phyloP scores from a whole-genome alignment of 1,284 basidiomycete species.

The Tilletia indica region DNA sequence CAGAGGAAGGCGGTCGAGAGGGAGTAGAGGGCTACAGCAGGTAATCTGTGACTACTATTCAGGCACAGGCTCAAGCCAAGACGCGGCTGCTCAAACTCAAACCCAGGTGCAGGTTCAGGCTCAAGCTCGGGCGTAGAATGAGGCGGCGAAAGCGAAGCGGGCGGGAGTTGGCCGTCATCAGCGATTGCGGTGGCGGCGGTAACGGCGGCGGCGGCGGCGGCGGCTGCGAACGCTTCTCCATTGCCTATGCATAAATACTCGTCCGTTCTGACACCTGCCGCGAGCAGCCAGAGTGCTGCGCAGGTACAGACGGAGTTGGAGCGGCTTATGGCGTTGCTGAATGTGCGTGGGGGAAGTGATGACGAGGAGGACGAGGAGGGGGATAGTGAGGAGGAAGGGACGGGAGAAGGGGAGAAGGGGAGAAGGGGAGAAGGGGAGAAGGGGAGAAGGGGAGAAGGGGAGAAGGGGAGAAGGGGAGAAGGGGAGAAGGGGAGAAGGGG shows the following conservation, averaged over 20 bases:
- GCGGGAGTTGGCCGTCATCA: too few species aligned
- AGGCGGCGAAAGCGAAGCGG: too few species aligned
- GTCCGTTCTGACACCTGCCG: conserved; percentile 10
- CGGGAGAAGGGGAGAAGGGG: too few species aligned
- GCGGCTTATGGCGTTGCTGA: conserved; percentile 40
- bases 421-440: too few species aligned
- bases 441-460: too few species aligned
- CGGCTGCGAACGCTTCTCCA: not conserved
- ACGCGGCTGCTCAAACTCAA: not conserved
- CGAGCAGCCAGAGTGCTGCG: conserved; percentile 20
- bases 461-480: too few species aligned
- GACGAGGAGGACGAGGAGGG: conserved; percentile 31
- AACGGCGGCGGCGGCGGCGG: conserved; percentile 8
- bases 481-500: too few species aligned
- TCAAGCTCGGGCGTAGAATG: not conserved
- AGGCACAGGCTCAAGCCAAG: not conserved
- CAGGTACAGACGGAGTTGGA: conserved; percentile 40
- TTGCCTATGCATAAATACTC: not conserved
- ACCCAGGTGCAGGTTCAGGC: conserved; percentile 3
- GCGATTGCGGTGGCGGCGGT: not conserved
- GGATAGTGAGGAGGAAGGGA: conserved; percentile 16
- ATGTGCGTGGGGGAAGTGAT: conserved; percentile 30
- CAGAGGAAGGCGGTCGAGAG: conserved; percentile 11
- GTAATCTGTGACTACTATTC: not conserved
- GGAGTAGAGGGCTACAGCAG: not conserved